Conservation (phyloP, 179 eudicot genomes). For the Spinacia oleracea region DNA sequence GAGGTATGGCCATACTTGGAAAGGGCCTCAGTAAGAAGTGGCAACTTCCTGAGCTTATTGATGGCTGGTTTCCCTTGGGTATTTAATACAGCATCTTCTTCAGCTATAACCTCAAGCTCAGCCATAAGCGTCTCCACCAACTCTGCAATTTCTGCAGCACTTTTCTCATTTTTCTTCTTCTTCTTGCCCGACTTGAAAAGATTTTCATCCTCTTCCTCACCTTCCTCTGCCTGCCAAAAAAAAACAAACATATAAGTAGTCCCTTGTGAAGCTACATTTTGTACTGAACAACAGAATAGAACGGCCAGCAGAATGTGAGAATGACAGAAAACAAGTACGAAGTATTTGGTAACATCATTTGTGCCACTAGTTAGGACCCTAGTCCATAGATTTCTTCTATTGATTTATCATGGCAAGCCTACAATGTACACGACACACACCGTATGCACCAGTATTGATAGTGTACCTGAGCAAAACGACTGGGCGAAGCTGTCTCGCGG, state of each 20-base stretch:
- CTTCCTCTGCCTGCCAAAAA: constrained; percentile 17
- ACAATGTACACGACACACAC: neutral
- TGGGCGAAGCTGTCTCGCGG: constrained; percentile 65
- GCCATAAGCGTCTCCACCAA: constrained; percentile 84
- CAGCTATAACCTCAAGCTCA: constrained; percentile 82
- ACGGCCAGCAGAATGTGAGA: neutral
- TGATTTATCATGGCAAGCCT: neutral
- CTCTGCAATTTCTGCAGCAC: constrained; percentile 74
- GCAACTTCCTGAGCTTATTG: constrained; percentile 75
- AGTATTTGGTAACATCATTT: neutral
- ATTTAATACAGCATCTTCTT: constrained; percentile 77
- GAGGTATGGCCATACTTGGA: constrained; percentile 48
- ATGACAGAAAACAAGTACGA: neutral
- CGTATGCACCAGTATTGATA: neutral
- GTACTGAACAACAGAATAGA: neutral
- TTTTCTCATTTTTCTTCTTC: constrained; percentile 76
- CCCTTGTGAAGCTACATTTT: neutral
- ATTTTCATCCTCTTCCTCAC: constrained; percentile 22
- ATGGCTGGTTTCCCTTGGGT: constrained; percentile 75
- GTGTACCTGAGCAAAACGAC: constrained; percentile 70
- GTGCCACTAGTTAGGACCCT: neutral
- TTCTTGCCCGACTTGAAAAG: constrained; percentile 30
- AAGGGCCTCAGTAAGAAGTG: constrained; percentile 74
- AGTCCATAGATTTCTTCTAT: neutral
- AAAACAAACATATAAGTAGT: neutral